phyloP scores from a whole-genome alignment of 2,329 filamentous ascomycete genomes.

The Lachnellula hyalina region DNA sequence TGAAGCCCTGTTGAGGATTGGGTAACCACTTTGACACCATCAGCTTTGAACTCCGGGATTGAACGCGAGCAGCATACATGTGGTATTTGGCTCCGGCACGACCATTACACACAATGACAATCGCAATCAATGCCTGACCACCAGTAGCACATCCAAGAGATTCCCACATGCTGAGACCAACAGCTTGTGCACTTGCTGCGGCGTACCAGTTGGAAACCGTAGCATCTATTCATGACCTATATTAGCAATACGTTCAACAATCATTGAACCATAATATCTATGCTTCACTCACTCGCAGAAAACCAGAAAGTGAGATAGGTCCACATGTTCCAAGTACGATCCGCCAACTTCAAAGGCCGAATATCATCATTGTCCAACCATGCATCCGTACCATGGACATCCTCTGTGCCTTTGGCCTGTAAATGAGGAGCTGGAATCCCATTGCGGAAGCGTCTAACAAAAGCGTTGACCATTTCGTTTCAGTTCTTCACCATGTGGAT shows the following conservation, averaged over 20 bases:
- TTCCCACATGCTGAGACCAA: constrained; percentile 47
- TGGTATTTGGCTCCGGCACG: constrained; percentile 40
- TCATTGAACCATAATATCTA: not conserved
- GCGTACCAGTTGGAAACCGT: constrained; percentile 38
- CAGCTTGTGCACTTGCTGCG: constrained; percentile 35
- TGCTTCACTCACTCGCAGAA: constrained; percentile 27
- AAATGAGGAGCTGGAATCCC: constrained; percentile 18
- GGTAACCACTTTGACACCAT: constrained; percentile 28
- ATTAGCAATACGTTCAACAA: not conserved
- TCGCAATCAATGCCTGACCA: constrained; percentile 38
- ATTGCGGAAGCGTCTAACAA: constrained; percentile 15
- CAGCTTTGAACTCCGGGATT: not conserved
- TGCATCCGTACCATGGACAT: constrained; percentile 27
- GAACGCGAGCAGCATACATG: constrained; percentile 23
- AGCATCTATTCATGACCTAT: constrained; percentile 19
- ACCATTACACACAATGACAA: constrained; percentile 40
- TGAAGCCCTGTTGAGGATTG: constrained; percentile 37
- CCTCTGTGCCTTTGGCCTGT: constrained; percentile 23
- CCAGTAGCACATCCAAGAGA: constrained; percentile 37
- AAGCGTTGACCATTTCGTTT: constrained; percentile 10
- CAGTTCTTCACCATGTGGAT: not conserved
- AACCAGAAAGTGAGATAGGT: constrained; percentile 42
- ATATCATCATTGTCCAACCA: constrained; percentile 39
- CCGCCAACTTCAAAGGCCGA: constrained; percentile 34
- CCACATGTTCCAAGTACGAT: constrained; percentile 37